These are phyloP conservation scores for Tremella mesenterica DNA, from an alignment of 768 basidiomycete genomes.

Conservation along the genomic window DNA sequence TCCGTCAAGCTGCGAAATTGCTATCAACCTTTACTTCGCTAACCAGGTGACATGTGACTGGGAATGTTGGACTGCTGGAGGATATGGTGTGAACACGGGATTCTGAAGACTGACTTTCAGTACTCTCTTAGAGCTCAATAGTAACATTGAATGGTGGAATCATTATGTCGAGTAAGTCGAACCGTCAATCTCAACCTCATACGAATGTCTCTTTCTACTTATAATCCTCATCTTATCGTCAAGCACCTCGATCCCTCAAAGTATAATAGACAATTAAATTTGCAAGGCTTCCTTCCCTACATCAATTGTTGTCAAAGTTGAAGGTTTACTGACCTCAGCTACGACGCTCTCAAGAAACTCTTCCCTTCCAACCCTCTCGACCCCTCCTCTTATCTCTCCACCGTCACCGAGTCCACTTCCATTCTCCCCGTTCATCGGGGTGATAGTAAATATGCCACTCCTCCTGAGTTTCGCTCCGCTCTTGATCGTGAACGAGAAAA, in stretches of 20 bases:
- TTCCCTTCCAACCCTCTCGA: constrained; percentile 43
- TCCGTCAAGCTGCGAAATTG: no score
- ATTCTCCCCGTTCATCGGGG: constrained; percentile 30
- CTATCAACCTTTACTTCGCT: no score
- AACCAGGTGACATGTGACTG: no score
- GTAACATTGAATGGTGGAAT: constrained; percentile 45
- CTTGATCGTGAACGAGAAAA: constrained; percentile 76
- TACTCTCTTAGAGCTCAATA: constrained; percentile 44
- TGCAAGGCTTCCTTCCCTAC: no score
- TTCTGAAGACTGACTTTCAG: constrained; percentile 11
- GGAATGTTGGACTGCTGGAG: no score
- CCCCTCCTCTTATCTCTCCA: constrained; percentile 31
- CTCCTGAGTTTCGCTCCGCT: constrained; percentile 57
- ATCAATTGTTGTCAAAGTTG: background rate
- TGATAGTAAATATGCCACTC: constrained; percentile 21
- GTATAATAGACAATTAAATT: no score
- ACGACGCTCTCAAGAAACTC: constrained; percentile 45
- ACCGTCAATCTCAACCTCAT: background rate
- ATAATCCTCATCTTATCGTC: no score
- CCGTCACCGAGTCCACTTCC: constrained; percentile 34
- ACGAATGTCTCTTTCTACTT: no score
- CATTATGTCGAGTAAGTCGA: constrained; percentile 44
- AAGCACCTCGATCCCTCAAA: no score
- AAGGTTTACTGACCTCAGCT: constrained; percentile 20
- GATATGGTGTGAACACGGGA: no score